Base-by-base conservation (phyloP, 2,329 filamentous ascomycete species). In the Simplicillium aogashimaense region DNA sequence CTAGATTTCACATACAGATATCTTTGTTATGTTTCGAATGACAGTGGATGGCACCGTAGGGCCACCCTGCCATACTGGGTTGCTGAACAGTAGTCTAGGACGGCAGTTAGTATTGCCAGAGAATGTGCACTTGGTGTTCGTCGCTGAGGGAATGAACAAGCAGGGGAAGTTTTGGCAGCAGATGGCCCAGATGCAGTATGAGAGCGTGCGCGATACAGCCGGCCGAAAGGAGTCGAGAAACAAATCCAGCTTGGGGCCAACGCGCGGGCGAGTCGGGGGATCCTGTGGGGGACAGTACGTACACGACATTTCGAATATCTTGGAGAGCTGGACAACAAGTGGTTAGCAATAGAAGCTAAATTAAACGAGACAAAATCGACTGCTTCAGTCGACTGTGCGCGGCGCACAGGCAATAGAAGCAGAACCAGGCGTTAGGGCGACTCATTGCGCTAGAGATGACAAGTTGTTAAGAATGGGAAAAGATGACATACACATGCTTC, bases 11-110 rank as follows among this genome's bases (percentile, higher is more conserved):
- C 72, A 49, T 59, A 77, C 74, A 51, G 72, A 70, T 42, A 72
- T 55, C 35, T 70, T 68, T 20, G 73, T 77, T 45, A 78, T 67
- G 50, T 78, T 78, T 45, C 65, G 62, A 47, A 77, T 66, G 45
- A 76, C 65, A 41, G 70, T 75, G 46, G 66, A 72, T 32, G 73
- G 66, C 40, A 70, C 58, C 16, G 67, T 68, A 45, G 62, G 63
- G 40, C 63, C 63, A 48, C 69, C 69, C 39, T 60, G 62, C 66
- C 70, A 77, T 41, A 65, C 66, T 25, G 74, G 74, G 56, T 77
- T 76, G 59, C 69, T 78, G 57, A 78, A 75, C 45, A 78, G 64
- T 55, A 77, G 67, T 59, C 74, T 77, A 48, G 13, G 36, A 31
- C 20, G 20, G 20, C 9, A 25, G 20, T 25, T 25, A 25, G 20